Conservation (phyloP, 306 rosid species). For the Heteromeles arbutifolia region DNA sequence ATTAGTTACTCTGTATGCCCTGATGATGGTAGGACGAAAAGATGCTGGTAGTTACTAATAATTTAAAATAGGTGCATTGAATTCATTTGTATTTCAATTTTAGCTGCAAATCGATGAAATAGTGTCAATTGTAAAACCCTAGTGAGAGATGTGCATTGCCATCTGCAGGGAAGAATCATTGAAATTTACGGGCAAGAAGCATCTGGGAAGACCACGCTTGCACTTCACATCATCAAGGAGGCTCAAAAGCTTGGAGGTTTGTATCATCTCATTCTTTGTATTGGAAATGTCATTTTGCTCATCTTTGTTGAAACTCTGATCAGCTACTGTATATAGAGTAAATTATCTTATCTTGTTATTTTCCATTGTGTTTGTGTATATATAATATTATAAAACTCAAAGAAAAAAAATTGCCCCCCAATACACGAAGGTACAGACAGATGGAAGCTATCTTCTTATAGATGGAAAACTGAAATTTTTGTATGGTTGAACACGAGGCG, state of each 20-base stretch:
- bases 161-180: slow-evolving; percentile 71
- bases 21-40: not conserved
- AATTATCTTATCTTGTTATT: not conserved
- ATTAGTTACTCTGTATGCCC: not conserved
- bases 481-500: not conserved
- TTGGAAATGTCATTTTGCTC: not conserved
- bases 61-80: not conserved
- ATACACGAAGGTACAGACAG: not conserved
- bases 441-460: not conserved
- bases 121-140: not conserved
- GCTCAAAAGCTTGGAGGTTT: slow-evolving; percentile 90
- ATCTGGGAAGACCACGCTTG: slow-evolving; percentile 86
- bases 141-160: not conserved
- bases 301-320: not conserved
- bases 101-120: not conserved
- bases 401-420: not conserved
- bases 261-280: not conserved
- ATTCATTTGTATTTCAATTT: not conserved
- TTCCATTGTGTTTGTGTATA: not conserved
- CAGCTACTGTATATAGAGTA: not conserved
- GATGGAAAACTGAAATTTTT: not conserved
- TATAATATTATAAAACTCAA: not conserved
- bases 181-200: slow-evolving; percentile 88
- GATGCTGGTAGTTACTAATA: not conserved
- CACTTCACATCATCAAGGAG: slow-evolving; percentile 78